Evolutionary conservation across 176 grass and related monocot genomes (phyloP).

Genomic region (Calamus simplicifolius): DNA sequence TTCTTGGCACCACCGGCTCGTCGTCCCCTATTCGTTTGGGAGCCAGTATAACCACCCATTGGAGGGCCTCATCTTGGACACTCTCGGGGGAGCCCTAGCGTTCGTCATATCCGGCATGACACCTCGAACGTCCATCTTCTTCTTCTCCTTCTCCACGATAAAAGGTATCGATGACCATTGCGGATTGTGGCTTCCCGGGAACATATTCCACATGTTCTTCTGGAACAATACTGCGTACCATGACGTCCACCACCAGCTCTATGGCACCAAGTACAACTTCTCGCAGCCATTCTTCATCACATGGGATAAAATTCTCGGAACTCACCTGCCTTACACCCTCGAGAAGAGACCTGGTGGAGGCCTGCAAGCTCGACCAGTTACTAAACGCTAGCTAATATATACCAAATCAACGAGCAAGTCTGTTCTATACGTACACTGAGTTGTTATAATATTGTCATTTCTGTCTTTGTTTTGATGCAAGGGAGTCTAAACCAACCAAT

Average conservation of each 20-base stretch:
- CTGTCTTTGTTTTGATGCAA: too few species aligned
- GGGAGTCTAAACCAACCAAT: too few species aligned
- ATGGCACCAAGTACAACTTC: conserved; percentile 4
- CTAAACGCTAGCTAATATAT: background rate
- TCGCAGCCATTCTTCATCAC: conserved; percentile 11
- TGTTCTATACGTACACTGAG: too few species aligned
- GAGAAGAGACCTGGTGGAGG: conserved; percentile 1
- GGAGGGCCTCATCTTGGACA: background rate
- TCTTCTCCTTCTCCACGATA: conserved; percentile 9
- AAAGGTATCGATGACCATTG: conserved; percentile 9
- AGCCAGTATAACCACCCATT: conserved; percentile 9
- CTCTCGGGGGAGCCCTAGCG: background rate
- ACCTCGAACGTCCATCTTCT: conserved; percentile 1
- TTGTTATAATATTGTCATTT: too few species aligned
- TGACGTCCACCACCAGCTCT: conserved; percentile 1
- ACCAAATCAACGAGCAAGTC: too few species aligned
- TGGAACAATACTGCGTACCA: conserved; percentile 4
- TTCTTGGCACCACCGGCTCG: conserved; percentile 7
- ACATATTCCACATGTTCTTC: conserved; percentile 3
- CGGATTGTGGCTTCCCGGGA: background rate
- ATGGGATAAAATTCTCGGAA: conserved; percentile 5
- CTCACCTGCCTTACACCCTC: conserved; percentile 2
- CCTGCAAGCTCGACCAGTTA: background rate
- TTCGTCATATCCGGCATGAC: background rate
- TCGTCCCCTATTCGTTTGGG: conserved; percentile 4